Conservation (phyloP, 139 green algal species). For the Haematococcus lacustris region DNA sequence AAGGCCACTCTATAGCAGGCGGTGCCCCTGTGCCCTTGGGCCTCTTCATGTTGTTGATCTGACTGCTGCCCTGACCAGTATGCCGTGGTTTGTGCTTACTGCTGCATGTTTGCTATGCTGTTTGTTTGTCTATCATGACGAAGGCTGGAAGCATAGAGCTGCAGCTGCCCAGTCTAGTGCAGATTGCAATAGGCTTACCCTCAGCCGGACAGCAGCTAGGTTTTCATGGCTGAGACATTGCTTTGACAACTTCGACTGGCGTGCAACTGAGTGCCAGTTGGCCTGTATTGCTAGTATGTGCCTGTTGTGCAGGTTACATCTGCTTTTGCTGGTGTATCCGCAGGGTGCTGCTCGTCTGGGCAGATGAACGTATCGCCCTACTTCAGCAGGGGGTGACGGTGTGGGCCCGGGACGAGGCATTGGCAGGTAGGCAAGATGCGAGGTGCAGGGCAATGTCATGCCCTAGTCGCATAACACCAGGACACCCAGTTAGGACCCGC, state of each 20-base stretch:
- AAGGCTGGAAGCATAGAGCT: too few species aligned
- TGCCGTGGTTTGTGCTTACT: not conserved
- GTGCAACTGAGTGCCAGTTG: not conserved
- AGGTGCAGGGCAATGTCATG: too few species aligned
- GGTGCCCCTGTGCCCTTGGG: not conserved
- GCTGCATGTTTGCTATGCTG: too few species aligned
- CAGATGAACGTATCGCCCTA: slow-evolving; percentile 39
- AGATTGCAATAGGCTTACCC: not conserved
- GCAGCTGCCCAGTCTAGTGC: not conserved
- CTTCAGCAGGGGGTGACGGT: slow-evolving; percentile 32
- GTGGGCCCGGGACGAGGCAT: slow-evolving; percentile 70
- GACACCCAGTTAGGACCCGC: too few species aligned
- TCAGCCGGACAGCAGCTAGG: not conserved
- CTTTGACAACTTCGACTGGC: not conserved
- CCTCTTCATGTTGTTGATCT: not conserved
- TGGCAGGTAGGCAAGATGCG: slow-evolving; percentile 36
- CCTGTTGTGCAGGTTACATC: not conserved
- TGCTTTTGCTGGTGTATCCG: not conserved
- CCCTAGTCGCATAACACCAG: too few species aligned
- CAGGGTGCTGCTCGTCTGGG: slow-evolving; percentile 40
- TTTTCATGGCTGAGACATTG: too few species aligned
- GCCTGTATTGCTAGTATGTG: not conserved
- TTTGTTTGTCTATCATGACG: too few species aligned
- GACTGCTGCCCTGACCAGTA: not conserved
- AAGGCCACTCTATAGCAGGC: not conserved